Evolutionary conservation across 1,139 yeast species (phyloP).

Genomic region (Blastobotrys capitulatus): DNA sequence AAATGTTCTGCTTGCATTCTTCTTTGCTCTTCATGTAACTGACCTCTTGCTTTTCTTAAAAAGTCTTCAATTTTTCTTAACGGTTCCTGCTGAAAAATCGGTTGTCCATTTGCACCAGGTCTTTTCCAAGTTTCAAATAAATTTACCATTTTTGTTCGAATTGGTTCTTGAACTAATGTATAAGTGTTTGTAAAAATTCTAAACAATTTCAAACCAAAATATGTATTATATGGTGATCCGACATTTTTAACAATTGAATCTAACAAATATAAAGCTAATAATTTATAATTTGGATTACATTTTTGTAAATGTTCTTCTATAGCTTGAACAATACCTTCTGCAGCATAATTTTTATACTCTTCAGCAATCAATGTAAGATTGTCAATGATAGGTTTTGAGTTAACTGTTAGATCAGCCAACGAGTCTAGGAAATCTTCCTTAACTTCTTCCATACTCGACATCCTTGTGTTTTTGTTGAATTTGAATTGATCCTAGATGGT

Average conservation of each 20-base stretch:
- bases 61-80: slow-evolving; percentile 70
- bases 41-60: slow-evolving; percentile 39
- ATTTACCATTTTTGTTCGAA: slow-evolving; percentile 66
- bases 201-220: slow-evolving; percentile 64
- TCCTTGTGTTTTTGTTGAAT: too few species aligned
- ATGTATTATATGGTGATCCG: slow-evolving; percentile 78
- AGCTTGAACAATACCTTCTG: slow-evolving; percentile 71
- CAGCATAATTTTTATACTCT: slow-evolving; percentile 63
- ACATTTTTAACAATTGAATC: slow-evolving; percentile 93
- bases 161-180: slow-evolving; percentile 67
- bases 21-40: slow-evolving; percentile 13
- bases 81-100: slow-evolving; percentile 69
- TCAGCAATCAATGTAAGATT: slow-evolving; percentile 82
- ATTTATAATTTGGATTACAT: slow-evolving; percentile 74
- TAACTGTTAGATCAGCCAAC: slow-evolving; percentile 72
- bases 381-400: slow-evolving; percentile 84
- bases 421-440: slow-evolving; percentile 63
- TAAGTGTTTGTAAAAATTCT: slow-evolving; percentile 72
- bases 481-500: too few species aligned
- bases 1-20: slow-evolving; percentile 14
- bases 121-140: slow-evolving; percentile 85
- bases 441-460: slow-evolving; percentile 36
- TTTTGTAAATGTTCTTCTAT: slow-evolving; percentile 61
- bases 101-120: slow-evolving; percentile 50
- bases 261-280: slow-evolving; percentile 73